phyloP scores from a whole-genome alignment of 441 rosid genomes.

The Populus hybrid region DNA sequence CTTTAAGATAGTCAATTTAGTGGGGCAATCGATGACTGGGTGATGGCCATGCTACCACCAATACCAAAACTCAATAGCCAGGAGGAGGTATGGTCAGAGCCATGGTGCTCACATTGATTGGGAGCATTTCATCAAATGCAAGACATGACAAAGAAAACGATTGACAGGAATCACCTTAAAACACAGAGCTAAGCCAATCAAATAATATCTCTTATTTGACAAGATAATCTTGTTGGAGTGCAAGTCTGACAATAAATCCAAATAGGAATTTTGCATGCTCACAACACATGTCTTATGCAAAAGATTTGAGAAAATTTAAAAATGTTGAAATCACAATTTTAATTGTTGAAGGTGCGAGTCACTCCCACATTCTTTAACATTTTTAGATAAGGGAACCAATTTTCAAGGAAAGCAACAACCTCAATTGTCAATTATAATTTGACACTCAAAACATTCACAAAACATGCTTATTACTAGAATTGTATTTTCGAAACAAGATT shows the following conservation, averaged over 20 bases:
- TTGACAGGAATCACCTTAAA: constrained; percentile 12
- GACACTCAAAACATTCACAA: background rate
- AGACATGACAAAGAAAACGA: constrained; percentile 8
- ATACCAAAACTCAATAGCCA: background rate
- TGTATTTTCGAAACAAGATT: too few species aligned
- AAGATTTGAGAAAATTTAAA: background rate
- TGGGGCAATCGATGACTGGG: background rate
- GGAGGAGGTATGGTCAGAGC: background rate
- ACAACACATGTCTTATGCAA: background rate
- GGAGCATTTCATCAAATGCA: background rate
- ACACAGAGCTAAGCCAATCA: constrained; percentile 19
- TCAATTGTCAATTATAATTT: background rate
- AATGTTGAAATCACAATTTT: background rate
- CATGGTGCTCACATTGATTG: background rate
- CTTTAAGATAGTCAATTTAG: background rate
- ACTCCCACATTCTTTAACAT: background rate
- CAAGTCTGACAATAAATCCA: constrained; percentile 15
- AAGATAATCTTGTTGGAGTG: constrained; percentile 11
- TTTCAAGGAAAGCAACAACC: background rate
- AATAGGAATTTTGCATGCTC: too few species aligned
- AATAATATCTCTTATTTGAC: constrained; percentile 18
- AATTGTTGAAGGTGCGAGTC: background rate
- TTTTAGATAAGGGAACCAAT: background rate
- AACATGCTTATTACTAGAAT: background rate
- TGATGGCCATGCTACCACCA: background rate